Base-by-base conservation (phyloP, 1,139 yeast species). In the Lizanozyma gosingica region DNA sequence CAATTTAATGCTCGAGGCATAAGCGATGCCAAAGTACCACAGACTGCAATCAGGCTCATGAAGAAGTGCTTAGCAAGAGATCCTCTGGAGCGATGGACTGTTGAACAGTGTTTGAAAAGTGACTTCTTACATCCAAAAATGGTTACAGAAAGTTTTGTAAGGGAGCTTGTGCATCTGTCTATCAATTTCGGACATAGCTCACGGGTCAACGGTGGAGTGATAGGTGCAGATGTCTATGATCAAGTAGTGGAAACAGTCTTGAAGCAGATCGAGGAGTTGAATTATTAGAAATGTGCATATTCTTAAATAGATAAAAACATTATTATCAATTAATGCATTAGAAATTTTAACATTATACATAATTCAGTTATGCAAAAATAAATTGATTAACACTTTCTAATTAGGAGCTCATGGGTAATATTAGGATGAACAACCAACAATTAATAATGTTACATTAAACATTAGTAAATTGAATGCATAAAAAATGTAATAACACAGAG, bases 121-220 rank as follows among this genome's bases (percentile, higher is more conserved):
- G 73, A 73, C 37, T 92, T 90, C 53, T 65, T 90, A 45, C 75
- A 72, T 39, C 97, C 97, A 1, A 76, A 81, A 43, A 72, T 81
- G 15, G 86, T 88, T 1, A 79, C 84, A 40, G 78, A 77, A 50
- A 66, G 67, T 32, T 80, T 84, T 48, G 68, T 88, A 17, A 69
- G 78, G 43, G 92, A 83, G 51, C 63, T 87, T 51, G 82, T 88
- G 27, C 81, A 76, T 42, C 83, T 80, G 63, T 88, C 95, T 2
- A 82, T 85, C 15, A 71, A 76, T 46, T 83, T 76, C 57, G 94
- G 94, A 2, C 63, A 64, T 47, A 64, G 63, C 41, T 63, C 60
- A 45, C 48, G 69, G 40, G 56, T 54, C 16, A 61, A 55, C 35
- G 66, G 68, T 15, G 59, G 58, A 32, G 65, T 64, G 4, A 55